phyloP scores from a whole-genome alignment of 2,329 filamentous ascomycete genomes.

The Cladosporium colombiae region DNA sequence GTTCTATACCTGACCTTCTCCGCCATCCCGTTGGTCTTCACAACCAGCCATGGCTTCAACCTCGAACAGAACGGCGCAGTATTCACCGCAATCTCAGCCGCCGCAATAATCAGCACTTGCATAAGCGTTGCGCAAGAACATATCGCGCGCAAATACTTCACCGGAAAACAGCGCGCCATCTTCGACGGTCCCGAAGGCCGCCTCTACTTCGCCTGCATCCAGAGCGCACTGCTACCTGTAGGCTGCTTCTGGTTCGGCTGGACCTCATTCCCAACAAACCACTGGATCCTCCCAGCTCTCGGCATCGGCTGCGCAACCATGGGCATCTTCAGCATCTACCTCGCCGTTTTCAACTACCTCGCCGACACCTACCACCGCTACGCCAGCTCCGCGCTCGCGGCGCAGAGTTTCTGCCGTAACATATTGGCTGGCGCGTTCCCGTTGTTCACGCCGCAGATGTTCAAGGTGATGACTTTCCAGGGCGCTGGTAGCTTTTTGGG shows the following conservation, averaged over 20 bases:
- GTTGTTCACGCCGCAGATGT: constrained; percentile 72
- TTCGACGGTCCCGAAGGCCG: constrained; percentile 67
- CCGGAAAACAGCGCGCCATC: constrained; percentile 39
- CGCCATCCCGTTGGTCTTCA: constrained; percentile 77
- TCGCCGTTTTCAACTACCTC: constrained; percentile 90
- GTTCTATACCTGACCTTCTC: constrained; percentile 83
- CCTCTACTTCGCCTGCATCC: constrained; percentile 80
- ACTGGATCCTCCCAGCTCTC: constrained; percentile 72
- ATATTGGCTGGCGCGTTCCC: constrained; percentile 80
- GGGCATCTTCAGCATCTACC: constrained; percentile 83
- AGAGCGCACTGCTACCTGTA: constrained; percentile 71
- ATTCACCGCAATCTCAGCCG: constrained; percentile 72
- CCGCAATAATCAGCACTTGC: constrained; percentile 64
- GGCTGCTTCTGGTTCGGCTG: constrained; percentile 83
- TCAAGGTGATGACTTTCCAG: constrained; percentile 68
- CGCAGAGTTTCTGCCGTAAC: constrained; percentile 84
- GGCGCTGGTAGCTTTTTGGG: constrained; percentile 75
- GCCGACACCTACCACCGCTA: constrained; percentile 85
- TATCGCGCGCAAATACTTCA: constrained; percentile 25
- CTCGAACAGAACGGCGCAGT: constrained; percentile 68
- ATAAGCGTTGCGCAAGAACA: constrained; percentile 58
- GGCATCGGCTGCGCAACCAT: constrained; percentile 75
- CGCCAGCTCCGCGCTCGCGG: constrained; percentile 80
- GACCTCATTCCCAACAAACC: constrained; percentile 61
- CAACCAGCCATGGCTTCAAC: constrained; percentile 66